Percentiles rank a stretch among this genome's conserved stretches.
Conservation (phyloP, 441 rosid genomes). For the Breynia disticha region DNA sequence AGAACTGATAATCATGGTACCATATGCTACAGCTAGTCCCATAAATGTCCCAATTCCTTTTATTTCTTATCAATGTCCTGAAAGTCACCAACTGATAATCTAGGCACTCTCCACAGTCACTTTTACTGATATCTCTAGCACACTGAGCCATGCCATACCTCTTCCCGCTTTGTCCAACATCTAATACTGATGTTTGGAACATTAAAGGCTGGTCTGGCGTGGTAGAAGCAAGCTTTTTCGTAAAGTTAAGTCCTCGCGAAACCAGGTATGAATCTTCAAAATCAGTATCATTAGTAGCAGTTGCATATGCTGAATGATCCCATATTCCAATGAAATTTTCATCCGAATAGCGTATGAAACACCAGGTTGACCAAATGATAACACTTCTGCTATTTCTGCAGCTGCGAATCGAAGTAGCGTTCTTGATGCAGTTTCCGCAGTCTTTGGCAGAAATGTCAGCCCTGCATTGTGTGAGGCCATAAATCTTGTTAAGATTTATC, state of each 20-base stretch:
- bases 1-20: conserved; percentile 32
- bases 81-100: conserved; percentile 17
- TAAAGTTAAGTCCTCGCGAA: conserved; percentile 20
- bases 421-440: conserved; percentile 23
- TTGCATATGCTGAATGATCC: conserved; percentile 27
- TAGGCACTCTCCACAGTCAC: conserved; percentile 25
- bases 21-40: conserved; percentile 37
- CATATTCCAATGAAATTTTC: conserved; percentile 21
- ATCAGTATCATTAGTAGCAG: conserved; percentile 22
- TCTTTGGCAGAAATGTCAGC: conserved; percentile 18
- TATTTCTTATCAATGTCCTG: conserved; percentile 20
- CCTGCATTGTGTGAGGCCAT: conserved; percentile 31
- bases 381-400: conserved; percentile 20
- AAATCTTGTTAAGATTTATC: conserved; percentile 16
- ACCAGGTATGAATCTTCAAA: conserved; percentile 25
- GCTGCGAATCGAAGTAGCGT: conserved; percentile 3
- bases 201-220: conserved; percentile 20
- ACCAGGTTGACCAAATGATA: conserved; percentile 28
- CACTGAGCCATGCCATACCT: conserved; percentile 40
- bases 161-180: conserved; percentile 27
- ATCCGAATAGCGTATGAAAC: conserved; percentile 28
- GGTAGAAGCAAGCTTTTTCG: conserved; percentile 21
- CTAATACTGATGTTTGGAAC: conserved; percentile 25
- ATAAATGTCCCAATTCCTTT: conserved; percentile 32
- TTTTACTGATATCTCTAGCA: conserved; percentile 24